Evolutionary conservation across 257 asterid genomes (phyloP), one percentile per base, ranked within the genome.

Genomic region (Scutellaria baicalensis): DNA sequence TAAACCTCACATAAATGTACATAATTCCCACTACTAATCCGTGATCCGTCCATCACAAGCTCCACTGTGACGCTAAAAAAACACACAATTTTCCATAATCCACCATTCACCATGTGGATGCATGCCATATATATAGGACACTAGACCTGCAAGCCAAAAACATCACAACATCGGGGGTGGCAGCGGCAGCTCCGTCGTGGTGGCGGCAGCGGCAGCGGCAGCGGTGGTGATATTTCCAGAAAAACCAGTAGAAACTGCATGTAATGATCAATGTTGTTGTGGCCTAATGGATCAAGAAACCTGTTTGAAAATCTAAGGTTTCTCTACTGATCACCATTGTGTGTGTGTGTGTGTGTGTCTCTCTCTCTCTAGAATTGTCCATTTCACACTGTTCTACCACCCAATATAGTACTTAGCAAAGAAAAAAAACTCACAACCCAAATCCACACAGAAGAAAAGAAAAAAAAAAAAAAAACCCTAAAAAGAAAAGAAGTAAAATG

Each of bases 21-120:
- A 70, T 47, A 68, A 42, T 23, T 18, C 70, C 75, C 49, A 62
- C 58, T 21, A 43, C 1, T 43, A 9, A 18, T 56, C 6, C 14
- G n/a, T n/a, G n/a, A n/a, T n/a, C n/a, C n/a, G n/a, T 33, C 68
- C 74, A 76, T 56, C 39, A 39, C 77, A 68, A 68, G 54, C 68
- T 68, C 74, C 57, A 47, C 18, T 38, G 58, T 60, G 40, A 66
- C 68, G 13, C 50, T 60, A 17, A 36, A 13, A 20, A 60, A 40
- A 10, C 33, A 42, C 42, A 59, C 33, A 40, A 61, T 61, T 11
- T 12, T 40, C 31, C 56, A 27, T 43, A 7, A 23, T 23, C 39
- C 60, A 38, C 27, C 33, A 2, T 27, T 27, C 33, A 27, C 9
- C 13, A n/a, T n/a, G n/a, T n/a, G n/a, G n/a, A 42, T 65, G 43